These are phyloP conservation scores for Arthrobotrys conoides DNA, from an alignment of 2,329 filamentous ascomycete genomes.

Conservation along the genomic window DNA sequence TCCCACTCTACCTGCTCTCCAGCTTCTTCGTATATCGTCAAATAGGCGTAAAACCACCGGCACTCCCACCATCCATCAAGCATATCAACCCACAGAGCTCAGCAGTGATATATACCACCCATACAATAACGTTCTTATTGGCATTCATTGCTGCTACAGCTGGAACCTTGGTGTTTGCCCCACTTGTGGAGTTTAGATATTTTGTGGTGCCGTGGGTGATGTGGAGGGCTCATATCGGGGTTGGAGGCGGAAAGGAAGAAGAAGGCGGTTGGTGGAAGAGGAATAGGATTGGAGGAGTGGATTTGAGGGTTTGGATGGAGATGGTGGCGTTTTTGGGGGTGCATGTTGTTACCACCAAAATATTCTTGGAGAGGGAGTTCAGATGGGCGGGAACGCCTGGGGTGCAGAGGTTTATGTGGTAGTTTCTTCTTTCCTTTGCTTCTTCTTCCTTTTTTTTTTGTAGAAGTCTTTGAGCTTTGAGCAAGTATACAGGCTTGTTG, in stretches of 20 bases:
- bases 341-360: conserved; percentile 77
- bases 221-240: conserved; percentile 81
- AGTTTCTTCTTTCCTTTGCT: not conserved
- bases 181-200: conserved; percentile 94
- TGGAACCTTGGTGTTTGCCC: conserved; percentile 86
- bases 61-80: conserved; percentile 61
- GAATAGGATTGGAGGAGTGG: conserved; percentile 64
- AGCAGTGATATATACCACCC: conserved; percentile 70
- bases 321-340: conserved; percentile 78
- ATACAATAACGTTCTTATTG: conserved; percentile 71
- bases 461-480: not conserved
- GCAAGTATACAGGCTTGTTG: too few relatives aligned
- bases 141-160: conserved; percentile 79
- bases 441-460: too few relatives aligned
- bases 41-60: conserved; percentile 68
- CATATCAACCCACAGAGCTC: conserved; percentile 55
- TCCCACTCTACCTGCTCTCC: conserved; percentile 78
- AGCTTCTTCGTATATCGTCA: conserved; percentile 78
- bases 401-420: conserved; percentile 87
- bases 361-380: conserved; percentile 79
- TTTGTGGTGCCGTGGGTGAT: conserved; percentile 96
- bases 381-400: conserved; percentile 74
- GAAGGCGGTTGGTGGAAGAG: conserved; percentile 31
- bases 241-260: conserved; percentile 27
- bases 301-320: conserved; percentile 73